Evolutionary conservation across 176 grass and related monocot species (phyloP), one percentile per base, ranked within the genome.

Genomic region (Thalia dealbata): DNA sequence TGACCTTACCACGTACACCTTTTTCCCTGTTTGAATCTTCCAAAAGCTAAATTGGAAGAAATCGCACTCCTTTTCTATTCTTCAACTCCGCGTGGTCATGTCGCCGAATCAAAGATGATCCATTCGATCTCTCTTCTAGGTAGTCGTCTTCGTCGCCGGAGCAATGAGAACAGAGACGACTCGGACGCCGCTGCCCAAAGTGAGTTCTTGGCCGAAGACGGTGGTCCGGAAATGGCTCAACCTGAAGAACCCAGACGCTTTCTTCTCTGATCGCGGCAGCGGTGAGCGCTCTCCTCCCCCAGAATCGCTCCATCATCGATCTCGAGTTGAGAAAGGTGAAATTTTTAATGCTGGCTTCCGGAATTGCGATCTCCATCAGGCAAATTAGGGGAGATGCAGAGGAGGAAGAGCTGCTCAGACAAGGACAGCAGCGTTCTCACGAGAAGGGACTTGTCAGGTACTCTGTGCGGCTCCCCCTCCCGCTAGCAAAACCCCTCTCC

Each of bases 391-490:
- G 54, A 51, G 10, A 76, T 62, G 14, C 44, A 74, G 80, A 91
- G 87, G 86, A 79, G 87, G 61, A 92, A 82, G 82, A 92, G 93
- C 73, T 97, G 87, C 70, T 97, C 93, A 8, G 87, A 97, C 78
- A 88, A 83, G 71, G 87, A 92, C 10, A 81, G 79, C 70, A 83
- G 79, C 79, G 73, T 86, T 73, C 79, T 76, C 21, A 80, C 52
- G 35, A 72, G 78, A 59, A 85, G 74, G 58, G 78, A 92, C 78
- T 22, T 81, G 73, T 88, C 92, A 82, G 89, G 89, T 90, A 80
- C 26, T 21, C 32, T 5, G 3, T 25, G 11, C 14, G 12, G 10
- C 25, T 0, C 30, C 30, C 26, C 13, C 25, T 0, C 30, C 30
- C 63, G 16, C 18, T 32, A 18, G 16, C 32, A 38, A 38, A 38